Evolutionary conservation across 768 basidiomycete genomes (phyloP), one percentile per base, ranked within the genome.

Genomic region (Mycena galopus): DNA sequence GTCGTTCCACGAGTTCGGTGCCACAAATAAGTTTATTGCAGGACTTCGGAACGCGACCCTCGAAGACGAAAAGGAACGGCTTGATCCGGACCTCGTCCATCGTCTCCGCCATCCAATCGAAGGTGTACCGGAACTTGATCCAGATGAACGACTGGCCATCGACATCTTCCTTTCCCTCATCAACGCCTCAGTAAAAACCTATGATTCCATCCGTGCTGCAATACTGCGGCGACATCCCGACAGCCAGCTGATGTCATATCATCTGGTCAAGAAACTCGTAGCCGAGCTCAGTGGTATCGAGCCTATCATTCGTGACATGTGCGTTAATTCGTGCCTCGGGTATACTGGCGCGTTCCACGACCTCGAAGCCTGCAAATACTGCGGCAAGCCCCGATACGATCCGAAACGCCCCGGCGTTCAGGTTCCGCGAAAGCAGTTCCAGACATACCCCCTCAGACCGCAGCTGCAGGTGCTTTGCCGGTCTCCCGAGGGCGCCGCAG

Each of bases 281-380:
- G 65, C 72, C 14, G 25, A 79, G 8, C 56, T 84, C 14, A 85
- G 78, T 17, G 83, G 86, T 1, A 72, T 89, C 4, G 55, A 77
- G 8, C 53, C 82, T 0, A 71, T 88, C 7, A 56, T 75, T 0
- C 57, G 80, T 19, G 82, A 88, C 68, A 88, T 88, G 86, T 89
- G 87, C 59, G 67, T 77, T 0, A 79, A 86, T 8, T 76, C 78
- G 42, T 68, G 71, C 21, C 63, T 79, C 44, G 81, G 77, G 21
- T 84, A 72, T 44, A 78, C 77, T 1, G 79, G 78, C 1, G 77
- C 78, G 14, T 79, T 61, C 29, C 21, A 32, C 1, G 30, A 42
- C 3, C 64, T 75, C 19, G 59, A 71, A 0, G 1, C 16, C 0
- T 85, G 84, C 61, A 67, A 72, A 0, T 65, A 55, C 5, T 86